Evolutionary conservation across 2,329 filamentous ascomycete species (phyloP).

Genomic region (Ophiostoma montium): DNA sequence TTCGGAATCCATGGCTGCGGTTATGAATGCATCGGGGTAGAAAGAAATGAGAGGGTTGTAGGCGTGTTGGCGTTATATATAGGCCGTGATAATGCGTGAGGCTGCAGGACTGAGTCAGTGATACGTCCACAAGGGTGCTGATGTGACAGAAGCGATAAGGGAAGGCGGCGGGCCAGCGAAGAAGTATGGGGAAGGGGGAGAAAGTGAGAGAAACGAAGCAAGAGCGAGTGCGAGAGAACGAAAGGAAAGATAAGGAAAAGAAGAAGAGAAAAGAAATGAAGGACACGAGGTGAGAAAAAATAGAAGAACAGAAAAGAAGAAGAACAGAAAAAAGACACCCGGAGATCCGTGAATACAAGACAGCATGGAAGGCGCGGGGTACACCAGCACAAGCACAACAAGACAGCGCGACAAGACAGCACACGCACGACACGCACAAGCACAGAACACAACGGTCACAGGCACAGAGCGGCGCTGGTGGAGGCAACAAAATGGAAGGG

Average conservation of each 20-base stretch:
- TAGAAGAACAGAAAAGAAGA: not conserved
- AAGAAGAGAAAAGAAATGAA: not conserved
- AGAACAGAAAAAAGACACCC: not conserved
- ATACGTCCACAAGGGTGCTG: not conserved
- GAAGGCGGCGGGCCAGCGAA: not conserved
- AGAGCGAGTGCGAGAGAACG: not conserved
- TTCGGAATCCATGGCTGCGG: constrained; percentile 66
- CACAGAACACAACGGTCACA: not conserved
- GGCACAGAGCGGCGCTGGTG: not conserved
- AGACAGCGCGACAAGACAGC: not conserved
- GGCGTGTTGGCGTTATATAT: constrained; percentile 1
- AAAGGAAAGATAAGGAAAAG: not conserved
- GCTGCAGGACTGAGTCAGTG: constrained; percentile 11
- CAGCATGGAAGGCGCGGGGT: not conserved
- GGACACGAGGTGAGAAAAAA: not conserved
- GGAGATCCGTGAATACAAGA: not conserved
- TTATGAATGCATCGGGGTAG: constrained; percentile 31
- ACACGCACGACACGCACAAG: not conserved
- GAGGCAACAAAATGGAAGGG: not conserved
- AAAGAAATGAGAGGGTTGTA: constrained; percentile 8
- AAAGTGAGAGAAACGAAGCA: not conserved
- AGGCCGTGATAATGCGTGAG: not conserved
- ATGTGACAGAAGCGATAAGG: constrained; percentile 1
- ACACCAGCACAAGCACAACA: not conserved
- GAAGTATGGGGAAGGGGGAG: not conserved